Percentiles rank a stretch among this genome's conserved stretches.
Conservation (phyloP, 768 basidiomycete genomes). For the Terana coerulea region DNA sequence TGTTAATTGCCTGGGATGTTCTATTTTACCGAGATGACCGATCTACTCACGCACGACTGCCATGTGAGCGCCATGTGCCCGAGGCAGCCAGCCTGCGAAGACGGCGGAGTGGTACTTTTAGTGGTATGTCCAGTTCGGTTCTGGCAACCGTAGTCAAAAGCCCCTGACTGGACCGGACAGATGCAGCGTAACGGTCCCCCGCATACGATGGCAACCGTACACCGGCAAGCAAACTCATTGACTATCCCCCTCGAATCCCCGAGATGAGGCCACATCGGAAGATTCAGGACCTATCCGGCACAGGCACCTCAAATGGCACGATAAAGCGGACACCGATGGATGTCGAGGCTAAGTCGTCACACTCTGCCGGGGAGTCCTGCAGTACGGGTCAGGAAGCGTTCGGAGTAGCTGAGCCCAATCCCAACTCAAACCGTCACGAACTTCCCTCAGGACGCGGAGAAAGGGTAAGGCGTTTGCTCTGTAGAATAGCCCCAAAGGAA, state of each 20-base stretch:
- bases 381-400: constrained; percentile 1
- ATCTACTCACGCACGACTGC: too few species aligned
- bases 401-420: constrained; percentile 2
- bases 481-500: background rate
- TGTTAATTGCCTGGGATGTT: too few species aligned
- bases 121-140: background rate
- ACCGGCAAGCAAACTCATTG: too few species aligned
- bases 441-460: constrained; percentile 12
- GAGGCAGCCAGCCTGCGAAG: constrained; percentile 6
- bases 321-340: background rate
- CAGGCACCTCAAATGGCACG: background rate
- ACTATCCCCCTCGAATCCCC: background rate
- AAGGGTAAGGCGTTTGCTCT: constrained; percentile 8
- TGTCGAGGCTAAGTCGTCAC: background rate
- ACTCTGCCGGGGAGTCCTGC: constrained; percentile 2
- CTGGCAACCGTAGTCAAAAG: too few species aligned
- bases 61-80: constrained; percentile 12
- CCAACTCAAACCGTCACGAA: constrained; percentile 3
- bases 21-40: too few species aligned
- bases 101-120: too few species aligned
- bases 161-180: too few species aligned
- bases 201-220: too few species aligned
- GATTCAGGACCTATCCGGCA: background rate
- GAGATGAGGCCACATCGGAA: background rate
- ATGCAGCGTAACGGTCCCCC: too few species aligned